Evolutionary conservation across 2,329 filamentous ascomycete species (phyloP).

Genomic region (Aspergillus fijiensis): DNA sequence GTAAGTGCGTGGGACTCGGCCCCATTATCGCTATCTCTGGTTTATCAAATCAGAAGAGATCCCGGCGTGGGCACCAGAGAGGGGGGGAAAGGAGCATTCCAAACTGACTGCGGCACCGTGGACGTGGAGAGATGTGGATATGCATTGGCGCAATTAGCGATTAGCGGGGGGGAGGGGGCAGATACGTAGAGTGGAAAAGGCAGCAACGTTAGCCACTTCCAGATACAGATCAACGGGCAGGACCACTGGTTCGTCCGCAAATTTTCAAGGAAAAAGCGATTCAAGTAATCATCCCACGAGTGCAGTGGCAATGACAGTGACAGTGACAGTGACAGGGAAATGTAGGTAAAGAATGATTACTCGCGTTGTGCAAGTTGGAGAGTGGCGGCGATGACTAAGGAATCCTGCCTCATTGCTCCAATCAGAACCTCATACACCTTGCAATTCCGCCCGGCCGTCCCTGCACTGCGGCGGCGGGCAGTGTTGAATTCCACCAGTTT

Average conservation of each 20-base stretch:
- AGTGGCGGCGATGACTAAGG: slow-evolving; percentile 8
- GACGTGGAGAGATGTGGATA: not conserved
- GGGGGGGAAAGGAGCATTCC: not conserved
- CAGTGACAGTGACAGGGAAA: not conserved
- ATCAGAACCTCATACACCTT: not conserved
- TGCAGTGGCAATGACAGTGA: not conserved
- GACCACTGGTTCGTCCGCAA: not conserved
- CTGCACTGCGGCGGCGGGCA: not conserved
- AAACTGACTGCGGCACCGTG: not conserved
- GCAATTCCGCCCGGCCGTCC: not conserved
- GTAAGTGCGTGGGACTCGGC: slow-evolving; percentile 12
- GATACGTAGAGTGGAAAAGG: not conserved
- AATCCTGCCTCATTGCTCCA: not conserved
- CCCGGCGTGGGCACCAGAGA: slow-evolving; percentile 1
- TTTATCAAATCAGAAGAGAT: slow-evolving; percentile 10
- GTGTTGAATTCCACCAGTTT: too few relatives aligned
- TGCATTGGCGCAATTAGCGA: slow-evolving; percentile 1
- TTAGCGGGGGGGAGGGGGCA: too few relatives aligned
- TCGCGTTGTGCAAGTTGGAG: not conserved
- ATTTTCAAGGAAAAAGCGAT: too few relatives aligned
- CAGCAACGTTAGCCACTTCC: not conserved
- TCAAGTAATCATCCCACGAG: not conserved
- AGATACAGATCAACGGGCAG: not conserved
- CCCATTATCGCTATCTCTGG: slow-evolving; percentile 9
- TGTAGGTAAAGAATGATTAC: not conserved